Evolutionary conservation across 1,284 basidiomycete genomes (phyloP), one percentile per base, ranked within the genome.

Genomic region (Peniophora sp.): DNA sequence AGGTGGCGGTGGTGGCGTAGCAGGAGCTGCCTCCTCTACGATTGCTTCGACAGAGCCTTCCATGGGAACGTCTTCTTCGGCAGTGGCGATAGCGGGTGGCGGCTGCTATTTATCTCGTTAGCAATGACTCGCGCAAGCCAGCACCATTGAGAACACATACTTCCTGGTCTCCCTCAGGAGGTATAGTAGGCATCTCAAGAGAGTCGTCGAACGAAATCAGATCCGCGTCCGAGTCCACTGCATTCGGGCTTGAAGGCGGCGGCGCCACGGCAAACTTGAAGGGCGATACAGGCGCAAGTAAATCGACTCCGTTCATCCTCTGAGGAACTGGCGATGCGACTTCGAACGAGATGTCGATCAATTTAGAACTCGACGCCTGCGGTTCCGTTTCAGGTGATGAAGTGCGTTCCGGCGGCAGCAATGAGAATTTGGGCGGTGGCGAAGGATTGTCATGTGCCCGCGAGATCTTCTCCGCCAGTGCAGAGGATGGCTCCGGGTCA

Each of bases 391-490:
- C 25, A n/a, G 24, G 45, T 27, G 19, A 12, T 16, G 23, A n/a
- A 39, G 25, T 5, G 47, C 27, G 52, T 34, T 9, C 34, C 48
- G 46, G 32, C 23, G 19, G 22, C 47, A 16, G 14, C 22, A 6
- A 11, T 25, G 8, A 52, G 51, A 3, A 52, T 23, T 10, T 52
- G 50, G 86, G 85, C 16, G 86, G 86, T 22, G 85, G 86, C 17
- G 85, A 89, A 14, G 86, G 85, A 58, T 89, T 89, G 58, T 78
- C 81, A 51, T 79, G 76, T 53, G 85, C 85, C 50, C 78, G 74
- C 47, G 83, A 72, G 45, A 89, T 77, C 63, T 68, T 80, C 53
- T 68, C 74, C 24, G 80, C 85, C 50, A 89, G 67, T 9, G 73
- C 71, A 49, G 83, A 82, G 2, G 83, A 77, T 10, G 83, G 84